phyloP scores from a whole-genome alignment of 108 stramenopile genomes.

The Chaetoceros tenuissimus region DNA sequence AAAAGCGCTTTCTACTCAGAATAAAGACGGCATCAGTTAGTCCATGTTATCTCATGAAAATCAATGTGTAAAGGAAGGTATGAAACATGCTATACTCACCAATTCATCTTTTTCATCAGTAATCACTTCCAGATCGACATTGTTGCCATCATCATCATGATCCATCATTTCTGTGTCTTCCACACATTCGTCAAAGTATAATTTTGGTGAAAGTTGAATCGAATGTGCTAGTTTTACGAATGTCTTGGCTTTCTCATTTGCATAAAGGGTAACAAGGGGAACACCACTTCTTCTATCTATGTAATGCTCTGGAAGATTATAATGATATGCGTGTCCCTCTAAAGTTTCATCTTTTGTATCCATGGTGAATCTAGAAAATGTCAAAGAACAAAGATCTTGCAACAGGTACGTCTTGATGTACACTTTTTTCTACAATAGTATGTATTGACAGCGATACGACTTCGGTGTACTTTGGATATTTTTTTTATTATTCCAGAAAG shows the following conservation, averaged over 20 bases:
- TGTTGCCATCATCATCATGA: constrained; percentile 22
- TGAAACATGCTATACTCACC: constrained; percentile 2
- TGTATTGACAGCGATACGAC: no score
- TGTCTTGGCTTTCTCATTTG: constrained; percentile 46
- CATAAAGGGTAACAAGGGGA: constrained; percentile 63
- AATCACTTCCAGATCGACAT: constrained; percentile 23
- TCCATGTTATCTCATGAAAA: no score
- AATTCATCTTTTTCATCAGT: not conserved
- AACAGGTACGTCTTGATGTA: no score
- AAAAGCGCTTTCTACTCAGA: constrained; percentile 20
- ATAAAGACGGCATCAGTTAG: constrained; percentile 14
- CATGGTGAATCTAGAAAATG: no score
- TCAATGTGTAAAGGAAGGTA: not conserved
- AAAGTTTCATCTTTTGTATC: constrained; percentile 8
- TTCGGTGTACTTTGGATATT: no score
- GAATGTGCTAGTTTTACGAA: constrained; percentile 45
- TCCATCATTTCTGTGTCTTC: constrained; percentile 4
- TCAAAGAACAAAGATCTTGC: no score
- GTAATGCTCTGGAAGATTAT: constrained; percentile 53
- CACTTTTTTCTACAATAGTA: no score
- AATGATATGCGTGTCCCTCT: constrained; percentile 48
- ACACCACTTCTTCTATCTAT: constrained; percentile 37
- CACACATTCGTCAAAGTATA: constrained; percentile 26
- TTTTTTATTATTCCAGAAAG: no score
- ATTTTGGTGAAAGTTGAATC: constrained; percentile 39